Evolutionary conservation across 768 basidiomycete genomes (phyloP).

Genomic region (Pleurotus sapidus): DNA sequence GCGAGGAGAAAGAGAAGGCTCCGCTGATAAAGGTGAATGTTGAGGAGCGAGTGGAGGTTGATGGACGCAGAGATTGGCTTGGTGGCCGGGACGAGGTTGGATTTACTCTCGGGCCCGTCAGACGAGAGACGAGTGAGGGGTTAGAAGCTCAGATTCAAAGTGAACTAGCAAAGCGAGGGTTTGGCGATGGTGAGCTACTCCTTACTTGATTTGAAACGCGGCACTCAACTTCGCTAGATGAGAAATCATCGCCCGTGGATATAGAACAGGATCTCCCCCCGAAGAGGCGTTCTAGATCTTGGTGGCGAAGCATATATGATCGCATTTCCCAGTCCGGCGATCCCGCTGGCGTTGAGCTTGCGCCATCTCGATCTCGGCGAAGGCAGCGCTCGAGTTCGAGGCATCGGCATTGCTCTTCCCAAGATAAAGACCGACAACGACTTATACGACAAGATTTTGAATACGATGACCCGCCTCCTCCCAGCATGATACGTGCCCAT

Average conservation of each 20-base stretch:
- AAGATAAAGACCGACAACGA: conserved; percentile 11
- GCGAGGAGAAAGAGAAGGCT: conserved; percentile 11
- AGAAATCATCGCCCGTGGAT: background rate
- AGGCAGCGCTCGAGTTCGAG: conserved; percentile 10
- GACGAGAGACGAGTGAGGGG: conserved; percentile 48
- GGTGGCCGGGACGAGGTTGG: conserved; percentile 42
- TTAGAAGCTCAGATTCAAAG: conserved; percentile 51
- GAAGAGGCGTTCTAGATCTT: conserved; percentile 37
- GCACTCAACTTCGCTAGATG: background rate
- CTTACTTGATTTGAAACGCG: background rate
- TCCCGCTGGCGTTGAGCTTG: background rate
- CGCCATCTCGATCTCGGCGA: conserved; percentile 21
- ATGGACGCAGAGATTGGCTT: conserved; percentile 51
- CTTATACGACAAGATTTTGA: conserved; percentile 22
- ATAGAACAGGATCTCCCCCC: background rate
- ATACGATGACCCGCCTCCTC: conserved; percentile 39
- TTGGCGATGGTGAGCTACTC: conserved; percentile 30
- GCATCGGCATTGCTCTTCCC: conserved; percentile 4
- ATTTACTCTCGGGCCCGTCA: conserved; percentile 37
- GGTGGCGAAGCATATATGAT: conserved; percentile 57
- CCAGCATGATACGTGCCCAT: conserved; percentile 19
- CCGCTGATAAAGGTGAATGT: conserved; percentile 36
- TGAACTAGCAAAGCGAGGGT: conserved; percentile 49
- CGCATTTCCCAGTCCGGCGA: conserved; percentile 42
- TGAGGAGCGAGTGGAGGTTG: conserved; percentile 37